Base-by-base conservation (phyloP, 495 filamentous ascomycete genomes). In the Cenococcum geophilum region DNA sequence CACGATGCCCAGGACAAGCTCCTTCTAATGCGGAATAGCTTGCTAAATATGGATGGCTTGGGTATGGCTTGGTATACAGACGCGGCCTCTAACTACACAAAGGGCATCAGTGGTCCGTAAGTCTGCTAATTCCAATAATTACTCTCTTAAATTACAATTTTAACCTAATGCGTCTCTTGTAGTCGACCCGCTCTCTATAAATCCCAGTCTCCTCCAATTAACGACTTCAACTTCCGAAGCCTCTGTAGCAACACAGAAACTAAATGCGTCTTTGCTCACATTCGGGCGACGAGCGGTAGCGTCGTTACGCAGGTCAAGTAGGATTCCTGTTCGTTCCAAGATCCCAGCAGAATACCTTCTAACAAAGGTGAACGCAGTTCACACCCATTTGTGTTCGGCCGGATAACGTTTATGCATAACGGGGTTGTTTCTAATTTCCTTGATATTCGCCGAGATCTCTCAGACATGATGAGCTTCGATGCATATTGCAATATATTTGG, bases 11-110 rank as follows among this genome's bases (percentile, higher is more conserved):
- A 67, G 6, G 67, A 74, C 58, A 68, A 73, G 5, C 68, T 55
- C 42, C 71, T 67, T 66, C 72, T 37, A 62, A 76, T 71, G 34
- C 76, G 78, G 40, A 80, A 80, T 61, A 70, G 71, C 18, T 59
- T 79, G n/a, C 75, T 76, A 62, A 79, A 79, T 64, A 74, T 79
- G 40, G 78, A 80, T 62, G 78, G 78, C 12, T 67, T 78, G n/a
- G 77, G 74, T 22, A 63, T 76, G 6, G 74, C 73, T n/a, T 77
- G 75, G 75, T 77, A 76, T 57, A 76, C 75, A 4, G 45, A 57
- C 21, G 65, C 72, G 18, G 65, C 73, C 22, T 52, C 68, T 6
- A 60, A 67, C 27, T 74, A 76, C 62, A 57, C 71, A 45, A 65
- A 57, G 16, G 42, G 52, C 14, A 47, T 62, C 2, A 58, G 70